Base-by-base conservation (phyloP, 176 grass and related monocot genomes). In the Carex parvula region DNA sequence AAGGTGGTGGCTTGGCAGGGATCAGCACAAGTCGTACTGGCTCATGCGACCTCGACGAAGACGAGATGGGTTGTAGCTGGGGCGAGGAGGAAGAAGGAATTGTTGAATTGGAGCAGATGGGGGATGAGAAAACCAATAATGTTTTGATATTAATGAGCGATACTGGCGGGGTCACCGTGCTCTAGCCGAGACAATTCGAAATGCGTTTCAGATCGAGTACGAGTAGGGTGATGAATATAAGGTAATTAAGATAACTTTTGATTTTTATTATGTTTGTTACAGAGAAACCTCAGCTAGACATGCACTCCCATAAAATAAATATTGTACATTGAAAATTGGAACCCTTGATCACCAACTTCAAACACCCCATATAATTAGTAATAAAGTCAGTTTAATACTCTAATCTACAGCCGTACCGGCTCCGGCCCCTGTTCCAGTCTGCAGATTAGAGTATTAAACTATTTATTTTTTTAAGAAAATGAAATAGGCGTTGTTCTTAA, bases 41-140 rank as follows among this genome's bases (percentile, higher is more conserved):
- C 52, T 60, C 41, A 57, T 73, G 6, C n/a, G 68, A 84, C 82
- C 80, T 66, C 10, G 88, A 54, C 55, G 64, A 69, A 85, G 87
- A 69, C 79, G 81, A 77, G 91, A 91, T 44, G 92, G 94, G 64
- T 90, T 92, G 76, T 88, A 98, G 82, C 86, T 88, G 46, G 86
- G 94, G 95, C 89, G 95, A 94, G 89, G 95, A 98, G 86, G 95
- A 98, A 85, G 95, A 98, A 63, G 92, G 95, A 64, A 98, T 90
- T 57, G 87, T 98, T 62, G 95, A 98, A 91, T 86, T 98, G 79
- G 86, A 88, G 1, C 95, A 98, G 92, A 88, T 98, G 63, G 92
- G 95, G 18, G 92, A 92, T 41, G 94, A 94, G 75, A 87, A 90
- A 67, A 87, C 95, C 17, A 98, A 94, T 73, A 98, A 98, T 88